A percentile compares a stretch with the other conserved stretches of the same genome.
Evolutionary conservation across 768 basidiomycete species (phyloP).

Genomic region (Candolleomyces aberdarensis): DNA sequence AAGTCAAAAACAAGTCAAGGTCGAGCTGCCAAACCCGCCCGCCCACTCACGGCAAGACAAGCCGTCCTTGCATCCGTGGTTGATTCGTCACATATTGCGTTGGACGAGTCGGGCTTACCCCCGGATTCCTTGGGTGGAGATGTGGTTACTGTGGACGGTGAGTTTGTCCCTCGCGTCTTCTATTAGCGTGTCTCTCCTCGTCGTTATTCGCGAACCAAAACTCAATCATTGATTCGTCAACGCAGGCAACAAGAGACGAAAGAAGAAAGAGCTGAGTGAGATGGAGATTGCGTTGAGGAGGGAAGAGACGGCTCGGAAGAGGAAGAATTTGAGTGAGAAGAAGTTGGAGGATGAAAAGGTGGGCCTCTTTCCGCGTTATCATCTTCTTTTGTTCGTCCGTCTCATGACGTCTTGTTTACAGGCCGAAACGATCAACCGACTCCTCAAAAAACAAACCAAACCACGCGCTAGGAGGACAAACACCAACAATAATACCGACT

Average conservation of each 20-base stretch:
- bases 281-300: conserved; percentile 69
- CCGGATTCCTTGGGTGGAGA: neutral
- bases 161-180: too few relatives aligned
- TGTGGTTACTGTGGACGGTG: too few relatives aligned
- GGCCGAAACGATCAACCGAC: conserved; percentile 87
- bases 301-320: conserved; percentile 80
- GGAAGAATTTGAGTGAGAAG: conserved; percentile 78
- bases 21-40: conserved; percentile 20
- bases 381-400: too few relatives aligned
- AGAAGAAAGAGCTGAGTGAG: conserved; percentile 61
- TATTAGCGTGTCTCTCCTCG: too few relatives aligned
- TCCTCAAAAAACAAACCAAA: conserved; percentile 81
- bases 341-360: conserved; percentile 84
- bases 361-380: neutral
- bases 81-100: conserved; percentile 64
- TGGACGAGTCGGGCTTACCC: conserved; percentile 35
- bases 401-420: conserved; percentile 19
- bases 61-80: conserved; percentile 71
- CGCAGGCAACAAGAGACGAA: conserved; percentile 37
- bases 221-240: too few relatives aligned
- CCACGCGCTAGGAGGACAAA: conserved; percentile 60
- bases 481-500: conserved; percentile 36
- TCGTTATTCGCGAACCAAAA: too few relatives aligned
- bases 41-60: conserved; percentile 57
- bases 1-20: conserved; percentile 12